Conservation (phyloP, 2,329 filamentous ascomycete genomes). For the Coleophoma eucalyptorum region DNA sequence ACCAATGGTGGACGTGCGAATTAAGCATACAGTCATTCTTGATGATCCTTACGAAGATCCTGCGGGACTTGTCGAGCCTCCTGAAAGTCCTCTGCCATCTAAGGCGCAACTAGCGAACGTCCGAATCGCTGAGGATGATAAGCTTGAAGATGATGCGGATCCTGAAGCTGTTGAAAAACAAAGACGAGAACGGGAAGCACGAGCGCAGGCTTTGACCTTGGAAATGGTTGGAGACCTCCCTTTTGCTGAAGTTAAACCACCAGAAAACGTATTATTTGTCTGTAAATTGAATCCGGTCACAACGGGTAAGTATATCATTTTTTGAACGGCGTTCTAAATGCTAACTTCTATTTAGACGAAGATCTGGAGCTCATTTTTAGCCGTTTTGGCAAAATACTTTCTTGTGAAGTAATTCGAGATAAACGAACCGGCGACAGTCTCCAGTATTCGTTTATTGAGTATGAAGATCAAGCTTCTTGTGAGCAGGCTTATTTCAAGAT, state of each 20-base stretch:
- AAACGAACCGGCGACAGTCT: slow-evolving; percentile 90
- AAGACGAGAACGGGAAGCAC: slow-evolving; percentile 83
- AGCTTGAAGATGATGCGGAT: slow-evolving; percentile 70
- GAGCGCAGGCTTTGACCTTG: slow-evolving; percentile 88
- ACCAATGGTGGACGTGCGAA: slow-evolving; percentile 89
- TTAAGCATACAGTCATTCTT: slow-evolving; percentile 86
- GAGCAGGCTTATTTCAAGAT: slow-evolving; percentile 98
- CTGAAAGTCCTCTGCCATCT: slow-evolving; percentile 74
- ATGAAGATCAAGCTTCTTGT: slow-evolving; percentile 86
- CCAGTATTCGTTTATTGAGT: slow-evolving; percentile 98
- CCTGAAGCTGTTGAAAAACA: slow-evolving; percentile 75
- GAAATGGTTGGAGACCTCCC: slow-evolving; percentile 98
- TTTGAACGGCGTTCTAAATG: neutral
- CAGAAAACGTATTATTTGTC: slow-evolving; percentile 95
- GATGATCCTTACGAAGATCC: slow-evolving; percentile 93
- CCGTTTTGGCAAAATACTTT: slow-evolving; percentile 91
- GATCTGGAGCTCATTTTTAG: slow-evolving; percentile 96
- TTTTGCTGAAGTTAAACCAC: slow-evolving; percentile 95
- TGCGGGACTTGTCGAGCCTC: slow-evolving; percentile 68
- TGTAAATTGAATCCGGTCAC: slow-evolving; percentile 98
- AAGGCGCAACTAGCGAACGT: slow-evolving; percentile 87
- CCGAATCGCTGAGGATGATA: slow-evolving; percentile 85
- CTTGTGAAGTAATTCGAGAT: slow-evolving; percentile 94
- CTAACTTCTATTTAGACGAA: slow-evolving; percentile 53
- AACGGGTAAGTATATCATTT: slow-evolving; percentile 42